Evolutionary conservation across 257 asterid species (phyloP).

Genomic region (Przewalskia tangutica): DNA sequence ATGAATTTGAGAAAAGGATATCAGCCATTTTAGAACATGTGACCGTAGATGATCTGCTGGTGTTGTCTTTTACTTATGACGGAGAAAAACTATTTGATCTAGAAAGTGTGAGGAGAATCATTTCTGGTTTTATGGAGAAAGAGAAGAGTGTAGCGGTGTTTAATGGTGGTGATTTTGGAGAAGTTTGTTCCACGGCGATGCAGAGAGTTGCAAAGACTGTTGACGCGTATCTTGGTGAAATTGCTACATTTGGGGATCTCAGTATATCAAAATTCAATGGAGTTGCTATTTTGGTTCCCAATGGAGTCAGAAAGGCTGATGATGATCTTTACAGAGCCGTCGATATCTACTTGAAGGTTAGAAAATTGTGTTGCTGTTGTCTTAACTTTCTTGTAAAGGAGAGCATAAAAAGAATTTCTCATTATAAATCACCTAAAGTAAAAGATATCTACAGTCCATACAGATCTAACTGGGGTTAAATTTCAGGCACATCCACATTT

Average conservation of each 20-base stretch:
- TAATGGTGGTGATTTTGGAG: slow-evolving; percentile 53
- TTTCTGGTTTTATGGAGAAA: slow-evolving; percentile 71
- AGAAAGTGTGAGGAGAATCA: slow-evolving; percentile 75
- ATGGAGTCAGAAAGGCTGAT: slow-evolving; percentile 63
- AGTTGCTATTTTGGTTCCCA: slow-evolving; percentile 69
- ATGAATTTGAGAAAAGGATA: slow-evolving; percentile 66
- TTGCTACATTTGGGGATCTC: slow-evolving; percentile 56
- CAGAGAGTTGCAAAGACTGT: slow-evolving; percentile 67
- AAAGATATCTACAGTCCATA: no score
- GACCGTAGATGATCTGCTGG: slow-evolving; percentile 65
- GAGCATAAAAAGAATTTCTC: no score
- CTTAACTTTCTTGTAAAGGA: no score
- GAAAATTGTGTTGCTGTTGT: no score
- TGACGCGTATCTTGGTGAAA: slow-evolving; percentile 76
- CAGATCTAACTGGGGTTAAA: no score
- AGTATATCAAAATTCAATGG: slow-evolving; percentile 78
- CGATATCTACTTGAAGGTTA: slow-evolving; percentile 86
- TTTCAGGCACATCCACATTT: slow-evolving; percentile 74
- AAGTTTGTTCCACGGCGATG: slow-evolving; percentile 58
- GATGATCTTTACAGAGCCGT: slow-evolving; percentile 90
- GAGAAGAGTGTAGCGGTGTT: slow-evolving; percentile 75
- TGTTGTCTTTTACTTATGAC: slow-evolving; percentile 63
- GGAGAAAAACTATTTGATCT: slow-evolving; percentile 79
- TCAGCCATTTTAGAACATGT: slow-evolving; percentile 58
- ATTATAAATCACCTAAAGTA: no score